Evolutionary conservation across 805 yeast species (phyloP).

Genomic region (Lachancea cidri): DNA sequence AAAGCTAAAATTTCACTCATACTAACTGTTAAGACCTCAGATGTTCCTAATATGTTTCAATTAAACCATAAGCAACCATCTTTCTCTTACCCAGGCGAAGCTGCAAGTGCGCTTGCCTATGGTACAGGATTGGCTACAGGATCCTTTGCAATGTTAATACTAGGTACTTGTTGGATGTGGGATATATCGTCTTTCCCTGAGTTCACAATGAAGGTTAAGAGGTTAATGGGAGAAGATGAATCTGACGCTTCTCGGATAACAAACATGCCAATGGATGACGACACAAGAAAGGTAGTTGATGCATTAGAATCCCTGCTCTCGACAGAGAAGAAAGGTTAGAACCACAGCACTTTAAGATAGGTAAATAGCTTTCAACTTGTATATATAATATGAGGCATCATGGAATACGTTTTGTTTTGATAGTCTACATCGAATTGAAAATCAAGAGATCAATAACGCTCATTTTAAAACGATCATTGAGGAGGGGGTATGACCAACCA

Average conservation of each 20-base stretch:
- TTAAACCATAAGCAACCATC: slow-evolving; percentile 83
- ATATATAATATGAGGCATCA: slow-evolving; percentile 2
- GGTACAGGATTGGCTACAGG: slow-evolving; percentile 74
- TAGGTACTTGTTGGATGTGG: slow-evolving; percentile 75
- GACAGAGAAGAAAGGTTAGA: slow-evolving; percentile 32
- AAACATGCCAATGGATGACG: slow-evolving; percentile 51
- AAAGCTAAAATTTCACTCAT: too few species aligned
- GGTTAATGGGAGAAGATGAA: slow-evolving; percentile 64
- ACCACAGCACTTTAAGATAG: too few species aligned
- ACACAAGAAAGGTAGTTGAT: slow-evolving; percentile 51
- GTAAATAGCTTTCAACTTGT: slow-evolving; percentile 1
- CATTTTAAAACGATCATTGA: neutral
- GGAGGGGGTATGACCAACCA: slow-evolving; percentile 4
- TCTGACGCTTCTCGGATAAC: slow-evolving; percentile 37
- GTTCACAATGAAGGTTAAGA: slow-evolving; percentile 64
- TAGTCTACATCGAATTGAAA: neutral
- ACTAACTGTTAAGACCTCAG: slow-evolving; percentile 18
- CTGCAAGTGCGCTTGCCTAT: slow-evolving; percentile 76
- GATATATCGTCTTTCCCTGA: slow-evolving; percentile 68
- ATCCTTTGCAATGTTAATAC: slow-evolving; percentile 62
- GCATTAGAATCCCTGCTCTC: slow-evolving; percentile 46
- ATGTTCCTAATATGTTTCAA: slow-evolving; percentile 69
- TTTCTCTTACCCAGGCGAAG: slow-evolving; percentile 77
- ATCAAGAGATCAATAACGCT: neutral
- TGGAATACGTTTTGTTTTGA: neutral